phyloP scores from a whole-genome alignment of 768 basidiomycete genomes.

The Gyrodon lividus region DNA sequence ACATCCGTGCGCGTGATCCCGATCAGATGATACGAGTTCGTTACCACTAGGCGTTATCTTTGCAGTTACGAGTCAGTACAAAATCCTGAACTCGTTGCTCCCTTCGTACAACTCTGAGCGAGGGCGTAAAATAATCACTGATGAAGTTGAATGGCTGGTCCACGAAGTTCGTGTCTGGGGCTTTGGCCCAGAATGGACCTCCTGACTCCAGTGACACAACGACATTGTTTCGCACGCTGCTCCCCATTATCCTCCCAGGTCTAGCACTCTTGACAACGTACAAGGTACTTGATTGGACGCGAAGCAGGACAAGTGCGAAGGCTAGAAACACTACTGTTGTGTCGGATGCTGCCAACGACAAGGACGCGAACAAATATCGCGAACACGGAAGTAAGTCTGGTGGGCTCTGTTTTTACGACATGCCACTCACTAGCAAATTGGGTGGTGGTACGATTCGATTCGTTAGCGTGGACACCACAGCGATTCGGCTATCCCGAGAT shows the following conservation, averaged over 20 bases:
- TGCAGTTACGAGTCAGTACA: neutral
- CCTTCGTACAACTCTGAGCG: neutral
- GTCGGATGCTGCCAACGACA: constrained; percentile 2
- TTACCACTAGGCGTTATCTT: constrained; percentile 6
- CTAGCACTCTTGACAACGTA: constrained; percentile 8
- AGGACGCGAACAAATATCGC: constrained; percentile 19
- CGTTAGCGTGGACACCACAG: constrained; percentile 52
- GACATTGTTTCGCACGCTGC: constrained; percentile 7
- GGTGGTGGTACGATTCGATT: neutral
- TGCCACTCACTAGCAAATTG: neutral
- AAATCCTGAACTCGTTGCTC: neutral
- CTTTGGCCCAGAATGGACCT: neutral
- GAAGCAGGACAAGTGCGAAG: neutral
- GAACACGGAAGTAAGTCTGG: constrained; percentile 21
- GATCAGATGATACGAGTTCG: constrained; percentile 2
- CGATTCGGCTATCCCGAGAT: constrained; percentile 52
- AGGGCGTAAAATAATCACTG: no score
- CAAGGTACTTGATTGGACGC: constrained; percentile 14
- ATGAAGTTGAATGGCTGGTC: constrained; percentile 11
- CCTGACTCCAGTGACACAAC: constrained; percentile 24
- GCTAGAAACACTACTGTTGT: neutral
- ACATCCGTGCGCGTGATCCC: neutral
- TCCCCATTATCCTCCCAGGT: constrained; percentile 18
- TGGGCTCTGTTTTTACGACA: neutral
- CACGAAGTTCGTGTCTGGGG: constrained; percentile 9